Base-by-base conservation (phyloP, 202 grass and related monocot species). In the Panicum virgatum region DNA sequence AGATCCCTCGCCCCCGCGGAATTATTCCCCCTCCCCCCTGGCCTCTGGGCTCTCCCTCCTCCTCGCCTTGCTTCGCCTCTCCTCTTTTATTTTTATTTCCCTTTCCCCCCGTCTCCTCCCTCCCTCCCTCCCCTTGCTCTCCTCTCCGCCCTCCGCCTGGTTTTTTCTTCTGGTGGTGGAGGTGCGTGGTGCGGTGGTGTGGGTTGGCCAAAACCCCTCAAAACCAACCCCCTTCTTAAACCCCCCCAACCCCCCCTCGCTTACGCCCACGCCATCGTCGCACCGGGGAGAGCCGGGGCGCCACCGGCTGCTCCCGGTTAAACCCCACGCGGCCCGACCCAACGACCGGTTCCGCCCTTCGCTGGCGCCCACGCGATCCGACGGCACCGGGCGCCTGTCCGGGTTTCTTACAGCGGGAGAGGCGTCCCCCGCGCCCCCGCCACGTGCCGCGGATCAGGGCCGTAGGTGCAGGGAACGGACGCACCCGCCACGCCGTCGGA, bases 151-250 rank as follows among this genome's bases (percentile, higher is more conserved):
- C 68, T 74, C 88, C 48, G 30, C 71, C 71, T 61, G 64, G 36
- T 80, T 76, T 79, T 86, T 75, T 77, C 79, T 72, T 50, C 42
- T 62, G 53, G 75, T 63, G 50, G 65, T 82, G 71, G 80, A 75
- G 66, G 64, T 64, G 84, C 72, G 64, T 48, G 53, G 43, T 64
- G 51, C 71, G 25, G 34, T 84, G 62, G 71, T 80, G 27, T 76
- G 83, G 82, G 78, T 91, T 92, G 73, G 85, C 89, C 87, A 96
- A 98, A 99, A 92, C 89, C 96, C 89, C 91, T 91, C 46, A 85
- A 91, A 96, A 93, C 87, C 92, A 92, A 83, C 83, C 87, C 78
- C 61, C 75, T 52, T 88, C 82, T 89, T 86, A 87, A 89, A 87
- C 76, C 88, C 84, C 85, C 77, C 83, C 80, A 80, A 82, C 46